Base-by-base conservation (phyloP, 2,329 filamentous ascomycete species). In the Hyphodiscus sp. region DNA sequence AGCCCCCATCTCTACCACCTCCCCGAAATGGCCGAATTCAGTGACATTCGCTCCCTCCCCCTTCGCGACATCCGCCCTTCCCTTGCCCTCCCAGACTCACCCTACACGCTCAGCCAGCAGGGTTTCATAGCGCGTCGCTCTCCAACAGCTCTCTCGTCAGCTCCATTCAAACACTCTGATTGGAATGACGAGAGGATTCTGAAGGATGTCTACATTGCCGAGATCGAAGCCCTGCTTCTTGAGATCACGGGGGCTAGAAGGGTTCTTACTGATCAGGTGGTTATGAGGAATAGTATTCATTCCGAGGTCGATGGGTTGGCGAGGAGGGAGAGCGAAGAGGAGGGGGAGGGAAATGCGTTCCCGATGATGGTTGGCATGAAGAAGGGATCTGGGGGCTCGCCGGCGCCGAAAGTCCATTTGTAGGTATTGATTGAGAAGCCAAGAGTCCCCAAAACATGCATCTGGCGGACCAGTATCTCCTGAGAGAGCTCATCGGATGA, bases 381-480 rank as follows among this genome's bases (percentile, higher is more conserved):
- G 10, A 33, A 46, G 30, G 47, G 46, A 13, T 56, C 57, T 33
- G 62, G 64, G 26, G 64, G 54, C 15, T 57, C 53, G 18, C 64
- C 65, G 10, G 63, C 65, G 6, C 63, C 65, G 11, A 66, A 66
- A 55, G 60, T 65, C 20, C 66, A 67, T 45, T 50, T 65, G 23
- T 26, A 26, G 23, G 23, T 26, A 3, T 26, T 26, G 8, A 26
- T 26, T 26, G 8, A 8, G 3, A 4, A 3, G 23, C 23, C 8
- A 26, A 26, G 23, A 26, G 4, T 26, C 23, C 8, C 8, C n/a
- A n/a, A n/a, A n/a, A n/a, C n/a, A n/a, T n/a, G n/a, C 8, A 8
- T 8, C 23, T 8, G 23, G 8, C 4, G 23, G 8, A 26, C 4
- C 23, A 26, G 23, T 26, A 8, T 3, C 23, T 26, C 23, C 3